Conservation (phyloP, 495 filamentous ascomycete species). For the Cryomyces antarcticus region DNA sequence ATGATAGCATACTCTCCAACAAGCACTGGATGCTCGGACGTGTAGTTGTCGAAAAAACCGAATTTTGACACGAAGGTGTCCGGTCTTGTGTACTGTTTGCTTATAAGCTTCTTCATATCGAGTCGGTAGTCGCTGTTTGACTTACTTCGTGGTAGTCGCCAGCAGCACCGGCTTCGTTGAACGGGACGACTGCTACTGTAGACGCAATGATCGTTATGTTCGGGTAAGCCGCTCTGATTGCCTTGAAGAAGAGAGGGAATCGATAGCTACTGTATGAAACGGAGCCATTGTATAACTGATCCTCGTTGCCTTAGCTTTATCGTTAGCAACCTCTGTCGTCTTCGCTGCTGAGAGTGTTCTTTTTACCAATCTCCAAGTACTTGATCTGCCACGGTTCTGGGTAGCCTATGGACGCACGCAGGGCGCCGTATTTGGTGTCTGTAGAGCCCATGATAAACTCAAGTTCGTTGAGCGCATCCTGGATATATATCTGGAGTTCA, state of each 20-base stretch:
- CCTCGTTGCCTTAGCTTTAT: background rate
- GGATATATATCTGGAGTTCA: conserved; percentile 26
- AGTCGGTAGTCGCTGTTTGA: conserved; percentile 15
- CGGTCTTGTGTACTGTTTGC: conserved; percentile 22
- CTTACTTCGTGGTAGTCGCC: conserved; percentile 22
- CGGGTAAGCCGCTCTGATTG: conserved; percentile 35
- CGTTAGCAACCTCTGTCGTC: too few species aligned
- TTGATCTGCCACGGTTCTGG: conserved; percentile 34
- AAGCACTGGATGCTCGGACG: conserved; percentile 5
- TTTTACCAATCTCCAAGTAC: conserved; percentile 47
- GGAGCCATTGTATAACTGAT: background rate
- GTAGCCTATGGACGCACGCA: conserved; percentile 35
- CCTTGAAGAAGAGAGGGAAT: conserved; percentile 33
- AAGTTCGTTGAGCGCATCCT: conserved; percentile 44
- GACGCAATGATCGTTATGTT: conserved; percentile 33
- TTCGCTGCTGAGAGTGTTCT: conserved; percentile 34
- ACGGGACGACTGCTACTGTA: background rate
- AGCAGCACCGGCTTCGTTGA: conserved; percentile 5
- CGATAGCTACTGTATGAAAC: conserved; percentile 21
- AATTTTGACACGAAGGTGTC: conserved; percentile 32
- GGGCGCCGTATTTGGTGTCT: conserved; percentile 33
- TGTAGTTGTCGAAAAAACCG: conserved; percentile 31
- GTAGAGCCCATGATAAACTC: conserved; percentile 40
- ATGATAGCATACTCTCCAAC: conserved; percentile 24
- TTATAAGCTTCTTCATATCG: background rate